A percentile compares a stretch with the other conserved stretches of the same genome.
Conservation (phyloP, 2,329 filamentous ascomycete species). For the Aspergillus hiratsukae region DNA sequence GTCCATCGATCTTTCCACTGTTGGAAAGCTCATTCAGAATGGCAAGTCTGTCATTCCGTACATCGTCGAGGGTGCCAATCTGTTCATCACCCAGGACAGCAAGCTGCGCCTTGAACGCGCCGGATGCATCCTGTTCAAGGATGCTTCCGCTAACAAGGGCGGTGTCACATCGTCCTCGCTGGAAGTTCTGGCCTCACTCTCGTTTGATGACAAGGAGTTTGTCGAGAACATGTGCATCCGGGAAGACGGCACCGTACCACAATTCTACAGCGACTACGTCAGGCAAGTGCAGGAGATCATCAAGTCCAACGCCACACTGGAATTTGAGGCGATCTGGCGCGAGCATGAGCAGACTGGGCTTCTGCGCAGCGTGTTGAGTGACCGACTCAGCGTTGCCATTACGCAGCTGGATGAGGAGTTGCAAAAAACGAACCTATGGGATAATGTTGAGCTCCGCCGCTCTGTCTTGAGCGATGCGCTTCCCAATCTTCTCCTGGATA, state of each 20-base stretch:
- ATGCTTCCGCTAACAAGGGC: conserved; percentile 97
- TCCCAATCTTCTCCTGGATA: conserved; percentile 74
- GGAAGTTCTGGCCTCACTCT: conserved; percentile 89
- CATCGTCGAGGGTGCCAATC: conserved; percentile 94
- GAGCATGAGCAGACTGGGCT: conserved; percentile 80
- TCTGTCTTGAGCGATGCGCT: conserved; percentile 80
- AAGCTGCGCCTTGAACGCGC: conserved; percentile 92
- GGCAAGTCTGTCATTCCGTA: conserved; percentile 86
- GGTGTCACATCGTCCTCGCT: conserved; percentile 96
- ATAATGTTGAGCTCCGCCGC: conserved; percentile 70
- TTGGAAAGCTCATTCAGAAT: conserved; percentile 81
- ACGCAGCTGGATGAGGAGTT: conserved; percentile 96
- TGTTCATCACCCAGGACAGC: conserved; percentile 98
- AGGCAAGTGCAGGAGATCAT: conserved; percentile 87
- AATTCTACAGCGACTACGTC: conserved; percentile 92
- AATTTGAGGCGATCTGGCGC: conserved; percentile 98
- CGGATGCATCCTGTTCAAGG: conserved; percentile 95
- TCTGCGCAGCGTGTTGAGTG: conserved; percentile 79
- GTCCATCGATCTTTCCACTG: conserved; percentile 87
- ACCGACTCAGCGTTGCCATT: conserved; percentile 85
- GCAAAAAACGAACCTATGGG: conserved; percentile 88
- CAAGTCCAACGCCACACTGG: conserved; percentile 81
- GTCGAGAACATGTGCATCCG: conserved; percentile 87
- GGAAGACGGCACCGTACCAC: conserved; percentile 71
- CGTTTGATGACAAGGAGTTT: conserved; percentile 87